Conservation (phyloP, 164 flowering plant genomes). For the Vitis cinerea region DNA sequence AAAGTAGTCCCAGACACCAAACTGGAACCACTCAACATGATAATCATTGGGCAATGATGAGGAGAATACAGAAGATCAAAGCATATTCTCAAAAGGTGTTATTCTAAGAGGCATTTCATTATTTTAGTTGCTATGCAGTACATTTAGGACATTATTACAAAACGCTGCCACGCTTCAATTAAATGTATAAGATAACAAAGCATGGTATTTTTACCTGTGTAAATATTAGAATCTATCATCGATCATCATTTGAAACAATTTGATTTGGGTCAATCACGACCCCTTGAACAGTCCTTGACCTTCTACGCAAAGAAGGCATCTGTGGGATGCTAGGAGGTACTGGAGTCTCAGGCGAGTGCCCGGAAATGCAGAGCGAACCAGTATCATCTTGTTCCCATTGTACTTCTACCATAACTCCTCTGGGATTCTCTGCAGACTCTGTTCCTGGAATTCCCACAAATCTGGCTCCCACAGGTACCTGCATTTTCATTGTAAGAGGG, state of each 20-base stretch:
- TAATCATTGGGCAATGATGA: no score
- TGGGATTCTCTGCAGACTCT: constrained; percentile 63
- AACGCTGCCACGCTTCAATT: no score
- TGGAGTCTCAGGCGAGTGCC: constrained; percentile 69
- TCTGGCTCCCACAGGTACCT: constrained; percentile 86
- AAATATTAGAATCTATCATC: no score
- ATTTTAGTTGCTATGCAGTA: no score
- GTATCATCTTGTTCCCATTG: constrained; percentile 87
- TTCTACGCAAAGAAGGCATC: constrained; percentile 18
- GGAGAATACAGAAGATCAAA: no score
- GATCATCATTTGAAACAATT: constrained; percentile 6
- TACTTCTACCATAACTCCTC: constrained; percentile 84
- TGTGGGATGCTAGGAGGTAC: constrained; percentile 47
- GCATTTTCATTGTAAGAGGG: constrained; percentile 11
- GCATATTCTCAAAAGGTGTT: no score
- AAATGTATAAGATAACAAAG: no score
- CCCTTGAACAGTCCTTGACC: constrained; percentile 38
- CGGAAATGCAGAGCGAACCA: constrained; percentile 79
- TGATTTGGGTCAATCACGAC: constrained; percentile 55
- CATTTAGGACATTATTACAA: no score
- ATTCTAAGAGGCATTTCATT: no score
- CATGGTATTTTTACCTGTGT: no score
- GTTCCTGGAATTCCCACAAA: constrained; percentile 84
- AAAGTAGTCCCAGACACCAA: no score
- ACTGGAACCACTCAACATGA: no score